Evolutionary conservation across 352 stramenopile species (phyloP).

Genomic region (Globisporangium iwayamae): DNA sequence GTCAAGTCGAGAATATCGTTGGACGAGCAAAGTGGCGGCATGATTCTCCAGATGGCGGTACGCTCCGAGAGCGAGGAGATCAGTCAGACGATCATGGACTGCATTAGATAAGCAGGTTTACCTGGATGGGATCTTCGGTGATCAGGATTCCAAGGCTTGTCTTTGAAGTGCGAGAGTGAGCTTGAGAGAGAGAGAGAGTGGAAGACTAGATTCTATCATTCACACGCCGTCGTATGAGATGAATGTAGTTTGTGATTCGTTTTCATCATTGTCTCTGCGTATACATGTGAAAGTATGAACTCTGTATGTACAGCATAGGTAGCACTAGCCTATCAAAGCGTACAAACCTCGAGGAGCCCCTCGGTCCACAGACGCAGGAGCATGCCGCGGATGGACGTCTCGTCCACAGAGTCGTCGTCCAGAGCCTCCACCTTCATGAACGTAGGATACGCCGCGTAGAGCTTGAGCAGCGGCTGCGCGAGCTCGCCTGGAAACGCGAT

Average conservation of each 20-base stretch:
- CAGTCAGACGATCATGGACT: constrained; percentile 96
- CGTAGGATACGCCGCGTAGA: constrained; percentile 50
- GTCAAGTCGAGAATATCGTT: constrained; percentile 95
- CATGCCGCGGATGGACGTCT: constrained; percentile 74
- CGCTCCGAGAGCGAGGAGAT: constrained; percentile 93
- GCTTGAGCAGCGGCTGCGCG: constrained; percentile 57
- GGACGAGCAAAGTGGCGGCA: constrained; percentile 84
- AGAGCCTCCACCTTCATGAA: constrained; percentile 39
- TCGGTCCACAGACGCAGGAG: constrained; percentile 80
- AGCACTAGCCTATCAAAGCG: constrained; percentile 6
- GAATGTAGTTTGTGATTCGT: constrained; percentile 46
- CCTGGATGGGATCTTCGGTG: neutral
- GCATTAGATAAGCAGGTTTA: constrained; percentile 84
- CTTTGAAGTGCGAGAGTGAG: neutral
- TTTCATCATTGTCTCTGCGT: constrained; percentile 10
- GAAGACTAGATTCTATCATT: constrained; percentile 23
- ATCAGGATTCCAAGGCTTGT: neutral
- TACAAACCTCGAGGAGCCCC: constrained; percentile 42
- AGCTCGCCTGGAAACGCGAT: constrained; percentile 67
- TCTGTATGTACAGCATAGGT: neutral
- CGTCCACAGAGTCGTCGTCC: constrained; percentile 31
- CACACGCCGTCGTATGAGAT: constrained; percentile 21
- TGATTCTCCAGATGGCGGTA: constrained; percentile 96
- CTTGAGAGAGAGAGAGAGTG: constrained; percentile 8
- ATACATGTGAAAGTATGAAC: constrained; percentile 4